A percentile compares a stretch with the other conserved stretches of the same genome.
Evolutionary conservation across 495 filamentous ascomycete genomes (phyloP).

Genomic region (Neurospora sp.): DNA sequence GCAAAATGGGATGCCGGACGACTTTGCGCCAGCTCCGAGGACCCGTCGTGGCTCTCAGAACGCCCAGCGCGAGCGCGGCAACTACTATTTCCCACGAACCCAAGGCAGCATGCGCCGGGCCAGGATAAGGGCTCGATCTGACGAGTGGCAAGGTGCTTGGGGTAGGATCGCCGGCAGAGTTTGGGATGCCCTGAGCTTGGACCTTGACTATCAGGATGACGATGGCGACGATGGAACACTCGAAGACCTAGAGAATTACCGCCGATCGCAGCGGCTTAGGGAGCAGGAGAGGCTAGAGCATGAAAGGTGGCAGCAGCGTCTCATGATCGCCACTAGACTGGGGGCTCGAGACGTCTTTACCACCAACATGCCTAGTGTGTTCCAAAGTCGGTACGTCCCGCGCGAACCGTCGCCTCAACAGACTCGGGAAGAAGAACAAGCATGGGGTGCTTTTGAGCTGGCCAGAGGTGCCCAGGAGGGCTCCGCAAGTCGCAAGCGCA

Average conservation of each 20-base stretch:
- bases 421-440: constrained; percentile 66
- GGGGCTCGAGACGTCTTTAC: constrained; percentile 58
- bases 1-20: background rate
- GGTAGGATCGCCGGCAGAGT: constrained; percentile 39
- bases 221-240: constrained; percentile 43
- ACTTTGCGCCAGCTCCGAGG: constrained; percentile 4
- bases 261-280: constrained; percentile 46
- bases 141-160: constrained; percentile 48
- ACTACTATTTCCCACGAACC: constrained; percentile 37
- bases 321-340: constrained; percentile 68
- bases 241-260: constrained; percentile 22
- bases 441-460: constrained; percentile 84
- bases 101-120: constrained; percentile 37
- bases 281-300: constrained; percentile 59
- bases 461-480: constrained; percentile 56
- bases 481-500: constrained; percentile 51
- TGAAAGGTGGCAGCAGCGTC: constrained; percentile 64
- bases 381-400: constrained; percentile 9
- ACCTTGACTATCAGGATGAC: constrained; percentile 84
- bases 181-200: constrained; percentile 53
- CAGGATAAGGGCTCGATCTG: constrained; percentile 34
- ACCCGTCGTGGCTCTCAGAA: background rate
- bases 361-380: constrained; percentile 38
- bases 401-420: constrained; percentile 44
- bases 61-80: background rate